phyloP scores from a whole-genome alignment of 1,284 basidiomycete species.

The Trichosporon ovoides region DNA sequence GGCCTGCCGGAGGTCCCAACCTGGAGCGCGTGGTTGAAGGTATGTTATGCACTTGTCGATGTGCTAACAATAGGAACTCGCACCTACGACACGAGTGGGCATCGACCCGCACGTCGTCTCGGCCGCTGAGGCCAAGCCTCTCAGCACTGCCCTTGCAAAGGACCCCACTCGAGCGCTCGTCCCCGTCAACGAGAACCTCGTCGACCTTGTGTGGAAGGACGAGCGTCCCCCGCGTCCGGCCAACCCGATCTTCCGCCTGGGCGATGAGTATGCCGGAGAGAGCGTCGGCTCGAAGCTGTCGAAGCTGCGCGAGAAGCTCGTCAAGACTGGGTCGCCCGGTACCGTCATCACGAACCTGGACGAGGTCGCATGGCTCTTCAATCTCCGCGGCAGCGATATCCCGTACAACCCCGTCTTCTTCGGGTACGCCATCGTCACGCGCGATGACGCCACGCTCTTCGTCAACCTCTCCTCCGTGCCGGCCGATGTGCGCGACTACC shows the following conservation, averaged over 20 bases:
- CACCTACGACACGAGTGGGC: constrained; percentile 62
- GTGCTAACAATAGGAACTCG: constrained; percentile 56
- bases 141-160: constrained; percentile 26
- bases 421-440: constrained; percentile 76
- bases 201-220: constrained; percentile 71
- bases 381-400: constrained; percentile 87
- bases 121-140: constrained; percentile 54
- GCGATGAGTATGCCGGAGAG: constrained; percentile 61
- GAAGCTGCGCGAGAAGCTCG: constrained; percentile 60
- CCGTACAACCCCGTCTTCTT: constrained; percentile 96
- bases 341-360: constrained; percentile 76
- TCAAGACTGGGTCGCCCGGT: constrained; percentile 61
- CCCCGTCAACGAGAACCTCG: constrained; percentile 63
- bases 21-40: constrained; percentile 79
- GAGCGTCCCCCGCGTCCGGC: constrained; percentile 63
- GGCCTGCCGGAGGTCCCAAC: constrained; percentile 80
- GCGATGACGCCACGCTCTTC: constrained; percentile 65
- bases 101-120: constrained; percentile 73
- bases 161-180: constrained; percentile 57
- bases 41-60: constrained; percentile 29
- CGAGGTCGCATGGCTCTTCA: constrained; percentile 91
- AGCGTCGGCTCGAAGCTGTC: constrained; percentile 62
- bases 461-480: constrained; percentile 63
- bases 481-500: constrained; percentile 56
- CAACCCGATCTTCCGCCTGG: constrained; percentile 66